Evolutionary conservation across 306 rosid species (phyloP), one percentile per base, ranked within the genome.

Genomic region (Vigna mungo): DNA sequence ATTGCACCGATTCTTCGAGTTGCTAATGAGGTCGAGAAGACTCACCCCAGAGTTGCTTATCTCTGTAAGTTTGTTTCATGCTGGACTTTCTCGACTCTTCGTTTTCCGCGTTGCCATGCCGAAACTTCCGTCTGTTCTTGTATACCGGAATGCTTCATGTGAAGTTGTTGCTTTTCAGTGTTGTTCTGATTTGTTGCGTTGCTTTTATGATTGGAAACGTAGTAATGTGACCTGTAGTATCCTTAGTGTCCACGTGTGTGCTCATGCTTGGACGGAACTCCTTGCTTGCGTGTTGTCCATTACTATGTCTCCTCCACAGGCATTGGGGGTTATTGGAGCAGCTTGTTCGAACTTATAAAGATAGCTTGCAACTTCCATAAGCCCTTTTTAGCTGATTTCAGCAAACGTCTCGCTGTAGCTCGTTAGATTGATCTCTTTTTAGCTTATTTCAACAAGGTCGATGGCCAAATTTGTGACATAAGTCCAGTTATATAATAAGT

Each of bases 1-100:
- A 92, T 95, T 32, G 98, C 98, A 2, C 97, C 97, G 4, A 92
- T 95, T 86, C 98, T 95, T 65, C 97, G 98, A 17, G 97, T 95
- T 71, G 98, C 98, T 63, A 95, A 95, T 86, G 98, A 95, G 84
- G 97, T 95, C 1, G 98, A 95, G 75, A 74, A 93, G 73, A 86
- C 93, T 72, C 95, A 95, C 78, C 93, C 97, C 9, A 90, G 98
- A 78, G 98, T 95, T 64, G 95, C 98, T 72, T 95, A 95, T 89
- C 92, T 95, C 71, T 95, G 98, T 95, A 84, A 89, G 96, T 83
- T 70, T 17, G 0, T 41, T 14, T 58, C 20, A 14, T 47, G 9
- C 36, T 56, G 1, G 30, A 44, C 20, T 66, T 53, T 32, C 68
- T 68, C 46, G 51, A 41, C 61, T 4, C 1, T 43, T 41, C 8